Base-by-base conservation (phyloP, 306 rosid genomes). In the Lathyrus tuberosus region DNA sequence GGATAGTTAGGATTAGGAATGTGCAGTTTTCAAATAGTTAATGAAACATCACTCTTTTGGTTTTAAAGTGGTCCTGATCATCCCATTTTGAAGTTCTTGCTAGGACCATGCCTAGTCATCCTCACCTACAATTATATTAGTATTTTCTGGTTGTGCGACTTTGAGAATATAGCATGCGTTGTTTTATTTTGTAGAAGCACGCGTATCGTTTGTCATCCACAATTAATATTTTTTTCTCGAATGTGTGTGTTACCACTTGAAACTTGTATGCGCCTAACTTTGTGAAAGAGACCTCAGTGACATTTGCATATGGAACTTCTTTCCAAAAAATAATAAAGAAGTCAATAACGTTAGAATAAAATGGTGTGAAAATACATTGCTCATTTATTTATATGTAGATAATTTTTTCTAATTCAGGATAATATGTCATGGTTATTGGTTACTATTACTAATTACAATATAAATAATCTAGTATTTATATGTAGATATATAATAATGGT, bases 221-320 rank as follows among this genome's bases (percentile, higher is more conserved):
- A 70, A 42, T 26, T 42, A 24, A 26, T 41, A 10, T 26, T 24
- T 41, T 59, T 59, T 59, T 60, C 30, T 15, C 4, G 40, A 26
- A 48, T 10, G 9, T 65, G 28, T 43, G 15, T 54, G 24, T 24
- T 54, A 67, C 58, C 15, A 10, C 2, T 47, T 24, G 17, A 48
- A 10, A 67, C 44, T 30, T 67, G 13, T 42, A 31, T 42, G 66
- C 30, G 20, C 14, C 59, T 28, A 52, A 18, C 46, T 49, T 47
- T 33, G 16, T 38, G 42, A 52, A 69, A 51, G 73, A 44, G 63
- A 44, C 42, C 54, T 52, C 0, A 11, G 73, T 53, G 24, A 37
- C 73, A 52, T 51, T 17, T 68, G 51, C 20, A 67, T 13, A 3
- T 18, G 48, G 6, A 28, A 40, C n/a, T 35, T 69, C 41, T 4